Percentiles rank a stretch among this genome's conserved stretches.
phyloP scores from a whole-genome alignment of 208 protist genomes.

The Crithidia bombi region DNA sequence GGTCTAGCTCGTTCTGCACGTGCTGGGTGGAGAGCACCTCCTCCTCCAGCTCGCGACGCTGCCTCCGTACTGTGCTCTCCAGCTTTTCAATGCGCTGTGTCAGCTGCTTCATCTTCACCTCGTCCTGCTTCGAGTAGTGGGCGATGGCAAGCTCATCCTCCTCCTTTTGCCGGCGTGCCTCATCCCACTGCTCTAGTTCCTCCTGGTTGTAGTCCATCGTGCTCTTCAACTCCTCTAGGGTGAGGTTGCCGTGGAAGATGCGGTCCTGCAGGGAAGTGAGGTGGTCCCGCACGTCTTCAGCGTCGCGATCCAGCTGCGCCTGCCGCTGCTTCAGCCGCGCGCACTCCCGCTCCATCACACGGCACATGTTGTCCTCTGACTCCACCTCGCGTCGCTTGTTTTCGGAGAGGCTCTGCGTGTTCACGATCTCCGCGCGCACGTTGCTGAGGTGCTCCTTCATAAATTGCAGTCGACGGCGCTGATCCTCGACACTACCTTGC shows the following conservation, averaged over 20 bases:
- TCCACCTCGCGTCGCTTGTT: conserved; percentile 92
- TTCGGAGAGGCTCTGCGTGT: conserved; percentile 88
- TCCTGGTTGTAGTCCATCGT: conserved; percentile 95
- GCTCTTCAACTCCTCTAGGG: conserved; percentile 89
- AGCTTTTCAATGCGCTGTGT: conserved; percentile 83
- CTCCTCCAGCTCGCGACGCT: conserved; percentile 62
- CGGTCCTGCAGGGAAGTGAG: conserved; percentile 78
- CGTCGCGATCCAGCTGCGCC: conserved; percentile 46
- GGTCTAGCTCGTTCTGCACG: conserved; percentile 93
- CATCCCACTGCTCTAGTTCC: conserved; percentile 95
- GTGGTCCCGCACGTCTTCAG: conserved; percentile 69
- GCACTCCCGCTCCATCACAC: conserved; percentile 88
- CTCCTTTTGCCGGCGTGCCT: conserved; percentile 93
- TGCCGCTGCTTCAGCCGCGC: conserved; percentile 70
- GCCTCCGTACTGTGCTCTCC: conserved; percentile 51
- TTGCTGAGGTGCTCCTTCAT: conserved; percentile 93
- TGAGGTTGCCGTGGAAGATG: conserved; percentile 92
- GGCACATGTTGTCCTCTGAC: conserved; percentile 92
- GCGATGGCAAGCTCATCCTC: conserved; percentile 92
- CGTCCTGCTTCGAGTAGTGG: conserved; percentile 91
- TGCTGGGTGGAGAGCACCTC: conserved; percentile 88
- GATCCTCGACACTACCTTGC: conserved; percentile 64
- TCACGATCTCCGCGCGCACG: conserved; percentile 86
- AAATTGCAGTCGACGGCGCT: conserved; percentile 82
- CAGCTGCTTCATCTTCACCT: conserved; percentile 85